Percentiles rank a stretch among this genome's conserved stretches.
phyloP scores from a whole-genome alignment of 2,329 filamentous ascomycete species.

The Xylaria sp. region DNA sequence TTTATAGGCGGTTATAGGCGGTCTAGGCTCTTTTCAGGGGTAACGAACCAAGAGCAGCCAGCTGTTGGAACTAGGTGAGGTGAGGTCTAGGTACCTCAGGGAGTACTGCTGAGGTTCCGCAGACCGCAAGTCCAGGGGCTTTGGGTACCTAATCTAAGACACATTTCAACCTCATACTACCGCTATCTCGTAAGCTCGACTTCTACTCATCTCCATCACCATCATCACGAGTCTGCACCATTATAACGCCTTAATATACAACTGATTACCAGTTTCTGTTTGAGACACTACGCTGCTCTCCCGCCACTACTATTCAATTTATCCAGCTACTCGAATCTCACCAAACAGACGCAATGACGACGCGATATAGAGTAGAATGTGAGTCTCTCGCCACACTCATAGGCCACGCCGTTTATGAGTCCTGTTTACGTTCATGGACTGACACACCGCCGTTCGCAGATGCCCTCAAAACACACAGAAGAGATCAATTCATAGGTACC shows the following conservation, averaged over 20 bases:
- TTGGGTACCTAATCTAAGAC: neutral
- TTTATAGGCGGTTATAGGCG: constrained; percentile 21
- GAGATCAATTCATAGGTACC: constrained; percentile 86
- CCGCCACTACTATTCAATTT: neutral
- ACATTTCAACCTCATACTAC: constrained; percentile 1
- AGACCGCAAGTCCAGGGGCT: neutral
- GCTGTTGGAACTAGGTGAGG: neutral
- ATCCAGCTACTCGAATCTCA: neutral
- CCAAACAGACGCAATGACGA: constrained; percentile 33
- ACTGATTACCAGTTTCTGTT: neutral
- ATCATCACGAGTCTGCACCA: neutral
- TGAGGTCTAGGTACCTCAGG: no score
- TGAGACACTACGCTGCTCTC: neutral
- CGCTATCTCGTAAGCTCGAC: neutral
- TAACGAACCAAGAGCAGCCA: neutral
- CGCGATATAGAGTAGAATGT: constrained; percentile 78
- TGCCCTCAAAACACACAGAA: constrained; percentile 82
- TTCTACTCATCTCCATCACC: neutral
- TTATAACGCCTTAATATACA: neutral
- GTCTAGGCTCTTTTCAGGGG: constrained; percentile 20
- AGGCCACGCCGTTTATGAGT: neutral
- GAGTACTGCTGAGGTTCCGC: no score
- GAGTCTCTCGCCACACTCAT: constrained; percentile 50
- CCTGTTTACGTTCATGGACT: constrained; percentile 17
- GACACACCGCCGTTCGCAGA: constrained; percentile 54